Evolutionary conservation across 2,329 filamentous ascomycete genomes (phyloP).

Genomic region (Colletotrichum tropicale): DNA sequence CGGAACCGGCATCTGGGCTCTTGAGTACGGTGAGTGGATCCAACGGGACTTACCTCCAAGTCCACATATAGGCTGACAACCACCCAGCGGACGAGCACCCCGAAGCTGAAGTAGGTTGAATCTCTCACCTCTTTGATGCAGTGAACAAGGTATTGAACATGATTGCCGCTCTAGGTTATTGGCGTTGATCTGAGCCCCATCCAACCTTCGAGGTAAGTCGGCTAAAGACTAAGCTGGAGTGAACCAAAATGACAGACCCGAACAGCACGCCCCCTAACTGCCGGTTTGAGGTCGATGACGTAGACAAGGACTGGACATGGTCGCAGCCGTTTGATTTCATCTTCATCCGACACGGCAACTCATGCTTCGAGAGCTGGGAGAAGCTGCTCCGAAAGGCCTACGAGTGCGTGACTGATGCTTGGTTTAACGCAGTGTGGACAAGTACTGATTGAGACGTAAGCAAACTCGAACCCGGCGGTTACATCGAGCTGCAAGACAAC

Average conservation of each 20-base stretch:
- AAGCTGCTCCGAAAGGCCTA: conserved; percentile 53
- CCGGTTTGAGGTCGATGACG: conserved; percentile 42
- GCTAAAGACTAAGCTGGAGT: accelerated
- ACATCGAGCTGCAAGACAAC: not conserved
- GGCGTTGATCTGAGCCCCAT: not conserved
- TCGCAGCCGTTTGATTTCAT: conserved; percentile 59
- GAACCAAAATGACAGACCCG: accelerated
- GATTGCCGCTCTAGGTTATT: not conserved
- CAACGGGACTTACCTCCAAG: too few relatives aligned
- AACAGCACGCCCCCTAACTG: conserved; percentile 42
- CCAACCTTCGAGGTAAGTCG: not conserved
- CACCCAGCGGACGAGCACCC: not conserved
- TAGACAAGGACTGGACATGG: conserved; percentile 29
- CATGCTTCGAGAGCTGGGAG: conserved; percentile 58
- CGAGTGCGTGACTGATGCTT: conserved; percentile 16
- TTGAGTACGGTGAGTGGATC: not conserved
- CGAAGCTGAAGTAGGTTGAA: not conserved
- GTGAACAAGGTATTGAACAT: not conserved
- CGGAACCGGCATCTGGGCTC: not conserved
- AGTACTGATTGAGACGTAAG: not conserved
- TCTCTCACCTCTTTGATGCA: not conserved
- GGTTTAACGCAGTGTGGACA: not conserved
- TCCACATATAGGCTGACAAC: not conserved
- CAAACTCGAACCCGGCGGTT: not conserved
- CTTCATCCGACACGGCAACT: conserved; percentile 59